Evolutionary conservation across 2,329 filamentous ascomycete genomes (phyloP).

Genomic region (Mollisia scopiformis): DNA sequence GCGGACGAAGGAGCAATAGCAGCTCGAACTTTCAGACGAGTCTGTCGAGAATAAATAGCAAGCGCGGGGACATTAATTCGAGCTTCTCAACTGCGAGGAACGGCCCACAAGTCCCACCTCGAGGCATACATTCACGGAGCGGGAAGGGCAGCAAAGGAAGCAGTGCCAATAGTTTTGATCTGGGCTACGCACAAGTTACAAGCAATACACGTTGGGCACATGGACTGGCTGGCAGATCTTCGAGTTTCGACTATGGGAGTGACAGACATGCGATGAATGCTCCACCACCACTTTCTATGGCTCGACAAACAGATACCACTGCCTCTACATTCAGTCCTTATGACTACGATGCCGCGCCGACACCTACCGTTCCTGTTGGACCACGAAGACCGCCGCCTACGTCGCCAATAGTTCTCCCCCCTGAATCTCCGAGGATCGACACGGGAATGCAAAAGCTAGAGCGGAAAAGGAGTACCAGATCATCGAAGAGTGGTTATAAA

Average conservation of each 20-base stretch:
- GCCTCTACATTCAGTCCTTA: slow-evolving; percentile 33
- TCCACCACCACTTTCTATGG: slow-evolving; percentile 36
- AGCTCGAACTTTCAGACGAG: slow-evolving; percentile 70
- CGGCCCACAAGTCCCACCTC: slow-evolving; percentile 42
- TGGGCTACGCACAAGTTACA: slow-evolving; percentile 60
- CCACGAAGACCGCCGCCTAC: slow-evolving; percentile 60
- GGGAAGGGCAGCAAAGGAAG: slow-evolving; percentile 75
- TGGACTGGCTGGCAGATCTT: slow-evolving; percentile 56
- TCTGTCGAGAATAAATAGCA: slow-evolving; percentile 64
- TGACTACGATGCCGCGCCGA: slow-evolving; percentile 81
- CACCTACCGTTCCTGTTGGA: slow-evolving; percentile 80
- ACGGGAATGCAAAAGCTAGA: slow-evolving; percentile 45
- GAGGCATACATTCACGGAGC: slow-evolving; percentile 55
- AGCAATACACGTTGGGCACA: slow-evolving; percentile 62
- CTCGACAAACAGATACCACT: slow-evolving; percentile 28
- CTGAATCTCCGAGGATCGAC: slow-evolving; percentile 17
- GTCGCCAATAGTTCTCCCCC: slow-evolving; percentile 37
- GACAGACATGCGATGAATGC: slow-evolving; percentile 33
- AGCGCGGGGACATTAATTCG: slow-evolving; percentile 44
- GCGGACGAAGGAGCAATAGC: slow-evolving; percentile 77
- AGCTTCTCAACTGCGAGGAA: slow-evolving; percentile 37
- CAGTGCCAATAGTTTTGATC: slow-evolving; percentile 67
- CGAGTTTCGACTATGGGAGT: slow-evolving; percentile 74
- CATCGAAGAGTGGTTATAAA: slow-evolving; percentile 45
- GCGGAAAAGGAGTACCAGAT: slow-evolving; percentile 61